phyloP scores from a whole-genome alignment of 2,329 filamentous ascomycete genomes.

The Fusarium miscanthi region DNA sequence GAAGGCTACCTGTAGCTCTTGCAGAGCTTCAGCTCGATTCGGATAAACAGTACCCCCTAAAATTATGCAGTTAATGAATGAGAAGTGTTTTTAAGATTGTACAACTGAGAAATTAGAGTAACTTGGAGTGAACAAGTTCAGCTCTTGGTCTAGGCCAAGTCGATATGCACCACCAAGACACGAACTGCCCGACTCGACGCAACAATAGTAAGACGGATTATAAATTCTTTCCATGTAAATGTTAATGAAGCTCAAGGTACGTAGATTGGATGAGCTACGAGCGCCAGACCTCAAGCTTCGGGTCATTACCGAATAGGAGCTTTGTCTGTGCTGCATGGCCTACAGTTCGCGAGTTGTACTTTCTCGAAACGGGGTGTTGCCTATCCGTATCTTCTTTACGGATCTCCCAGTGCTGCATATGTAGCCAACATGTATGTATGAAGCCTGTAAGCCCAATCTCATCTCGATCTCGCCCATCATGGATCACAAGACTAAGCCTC shows the following conservation, averaged over 20 bases:
- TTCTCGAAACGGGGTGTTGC: neutral
- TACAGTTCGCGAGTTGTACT: neutral
- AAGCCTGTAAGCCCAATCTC: neutral
- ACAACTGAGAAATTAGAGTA: fast-evolving
- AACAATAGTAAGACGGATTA: no score
- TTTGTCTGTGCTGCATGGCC: neutral
- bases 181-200: neutral
- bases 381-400: neutral
- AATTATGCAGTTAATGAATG: fast-evolving
- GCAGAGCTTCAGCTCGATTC: fast-evolving
- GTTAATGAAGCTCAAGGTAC: fast-evolving
- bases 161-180: neutral
- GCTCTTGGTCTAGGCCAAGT: neutral
- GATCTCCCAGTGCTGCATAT: neutral
- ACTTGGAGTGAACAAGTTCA: neutral
- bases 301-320: neutral
- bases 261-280: neutral
- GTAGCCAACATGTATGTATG: neutral
- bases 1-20: no score
- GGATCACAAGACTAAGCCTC: neutral
- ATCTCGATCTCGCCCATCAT: neutral
- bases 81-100: neutral
- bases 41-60: fast-evolving
- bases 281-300: neutral
- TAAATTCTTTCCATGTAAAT: fast-evolving